Evolutionary conservation across 2,329 filamentous ascomycete genomes (phyloP), one percentile per base, ranked within the genome.

Genomic region (Sporothrix euskadiensis): DNA sequence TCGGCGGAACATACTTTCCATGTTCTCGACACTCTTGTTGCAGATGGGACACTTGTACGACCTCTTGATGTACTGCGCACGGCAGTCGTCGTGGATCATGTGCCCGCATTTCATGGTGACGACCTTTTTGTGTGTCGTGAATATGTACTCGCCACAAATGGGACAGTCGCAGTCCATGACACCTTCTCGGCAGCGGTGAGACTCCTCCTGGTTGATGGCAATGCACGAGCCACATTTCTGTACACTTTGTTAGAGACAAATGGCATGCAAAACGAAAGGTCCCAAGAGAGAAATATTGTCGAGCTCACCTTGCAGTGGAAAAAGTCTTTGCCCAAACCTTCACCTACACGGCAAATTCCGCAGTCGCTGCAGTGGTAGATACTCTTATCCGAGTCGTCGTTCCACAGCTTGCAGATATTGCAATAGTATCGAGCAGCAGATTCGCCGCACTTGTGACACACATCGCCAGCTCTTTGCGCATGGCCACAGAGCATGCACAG

Each of bases 351-450:
- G 80, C 96, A 99, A 75, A 99, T 97, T 4, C 96, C 96, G 81
- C 96, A 99, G 79, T 98, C 96, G 79, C 90, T 88, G 81, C 96
- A 99, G 80, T 99, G 96, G 80, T 99, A 99, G 73, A 98, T 97
- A 76, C 91, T 92, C 81, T 97, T 98, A 77, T 90, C 91, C 72
- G 90, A 89, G 77, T 98, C 93, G 79, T 98, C 94, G 79, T 98
- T 95, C 96, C 96, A 99, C 1, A 99, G 86, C 82, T 98, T 98
- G 86, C 96, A 99, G 72, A 96, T 92, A 71, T 90, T 88, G 83
- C 96, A 99, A 80, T 97, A 99, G 81, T 98, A 98, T 79, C 92
- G 92, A 14, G 95, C 94, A 7, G 93, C 89, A 73, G 90, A 88
- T 77, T 90, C 89, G 22, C 90, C 91, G 80, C 96, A 99, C 73